A percentile compares a stretch with the other conserved stretches of the same genome.
These are phyloP conservation scores for Mycocentrospora acerina DNA, from an alignment of 2,329 filamentous ascomycete species.

Conservation along the genomic window DNA sequence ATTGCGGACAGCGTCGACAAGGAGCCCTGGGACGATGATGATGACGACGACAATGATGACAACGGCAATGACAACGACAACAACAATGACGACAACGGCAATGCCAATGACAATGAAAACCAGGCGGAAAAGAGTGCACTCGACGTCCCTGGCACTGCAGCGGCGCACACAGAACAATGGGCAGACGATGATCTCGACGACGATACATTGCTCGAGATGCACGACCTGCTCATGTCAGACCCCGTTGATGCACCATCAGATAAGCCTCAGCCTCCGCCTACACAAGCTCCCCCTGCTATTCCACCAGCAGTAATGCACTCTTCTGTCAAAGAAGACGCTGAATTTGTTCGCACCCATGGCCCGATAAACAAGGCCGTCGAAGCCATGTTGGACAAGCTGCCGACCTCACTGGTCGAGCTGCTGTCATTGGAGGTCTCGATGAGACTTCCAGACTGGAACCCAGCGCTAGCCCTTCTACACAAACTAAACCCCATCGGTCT, in stretches of 20 bases:
- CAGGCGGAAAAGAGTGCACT: conserved; percentile 1
- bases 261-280: conserved; percentile 3
- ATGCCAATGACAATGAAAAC: conserved; percentile 24
- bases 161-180: conserved; percentile 16
- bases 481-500: conserved; percentile 35
- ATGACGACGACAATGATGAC: conserved; percentile 6
- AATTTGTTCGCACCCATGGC: conserved; percentile 32
- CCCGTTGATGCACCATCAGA: conserved; percentile 13
- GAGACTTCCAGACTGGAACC: conserved; percentile 24
- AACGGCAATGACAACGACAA: conserved; percentile 11
- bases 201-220: conserved; percentile 30
- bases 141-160: conserved; percentile 11
- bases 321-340: not conserved
- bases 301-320: not conserved
- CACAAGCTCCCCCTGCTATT: conserved; percentile 5
- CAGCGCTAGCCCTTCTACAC: conserved; percentile 27
- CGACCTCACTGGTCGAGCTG: conserved; percentile 32
- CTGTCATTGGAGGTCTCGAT: conserved; percentile 34
- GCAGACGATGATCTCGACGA: conserved; percentile 38
- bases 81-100: conserved; percentile 35
- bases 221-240: conserved; percentile 32
- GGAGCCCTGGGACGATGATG: conserved; percentile 38
- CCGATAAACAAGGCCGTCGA: conserved; percentile 32
- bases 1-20: conserved; percentile 26
- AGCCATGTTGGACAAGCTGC: conserved; percentile 22